Evolutionary conservation across 495 filamentous ascomycete genomes (phyloP), one percentile per base, ranked within the genome.

Genomic region (Xylaria flabelliformis): DNA sequence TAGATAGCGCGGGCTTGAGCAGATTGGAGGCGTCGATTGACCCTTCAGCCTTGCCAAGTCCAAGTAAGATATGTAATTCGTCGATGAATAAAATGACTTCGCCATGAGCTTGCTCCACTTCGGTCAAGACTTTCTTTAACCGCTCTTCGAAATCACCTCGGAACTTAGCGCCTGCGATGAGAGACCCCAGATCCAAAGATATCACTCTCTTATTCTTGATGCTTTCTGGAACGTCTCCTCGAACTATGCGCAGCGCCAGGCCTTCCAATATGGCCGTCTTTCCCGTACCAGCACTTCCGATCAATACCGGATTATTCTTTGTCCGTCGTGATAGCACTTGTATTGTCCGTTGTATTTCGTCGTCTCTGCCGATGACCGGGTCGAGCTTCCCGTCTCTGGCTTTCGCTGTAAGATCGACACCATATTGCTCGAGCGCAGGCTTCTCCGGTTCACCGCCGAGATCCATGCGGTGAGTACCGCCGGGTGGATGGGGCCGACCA

Each of bases 241-340:
- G 87, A 2, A 97, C 92, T 78, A 99, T 98, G 46, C 95, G 86
- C 80, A 95, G 91, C 32, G 96, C 95, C 72, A 99, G 83, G 1
- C 96, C 96, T 83, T 99, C 96, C 13, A 99, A 79, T 39, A 98
- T 92, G 1, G 96, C 96, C 1, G 96, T 99, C 82, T 99, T 99
- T 61, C 96, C 96, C 17, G 95, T 97, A 74, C 96, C 96, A 7
- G 96, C 94, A 39, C 88, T 89, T 75, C 96, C 96, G 71, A 98
- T 97, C 39, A 98, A 84, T 24, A 98, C 95, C 1, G 96, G 96
- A 72, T 98, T 98, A 79, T 99, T 98, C 81, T 98, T 99, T 6
- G 96, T 98, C 62, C 96, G 86, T 68, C 96, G 86, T 13, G 95
- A 98, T 15, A 99, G 83, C 32, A 99, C 89, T 75, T 99, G 96